Conservation (phyloP, 176 grass and related monocot species). For the Cymbopogon citratus region DNA sequence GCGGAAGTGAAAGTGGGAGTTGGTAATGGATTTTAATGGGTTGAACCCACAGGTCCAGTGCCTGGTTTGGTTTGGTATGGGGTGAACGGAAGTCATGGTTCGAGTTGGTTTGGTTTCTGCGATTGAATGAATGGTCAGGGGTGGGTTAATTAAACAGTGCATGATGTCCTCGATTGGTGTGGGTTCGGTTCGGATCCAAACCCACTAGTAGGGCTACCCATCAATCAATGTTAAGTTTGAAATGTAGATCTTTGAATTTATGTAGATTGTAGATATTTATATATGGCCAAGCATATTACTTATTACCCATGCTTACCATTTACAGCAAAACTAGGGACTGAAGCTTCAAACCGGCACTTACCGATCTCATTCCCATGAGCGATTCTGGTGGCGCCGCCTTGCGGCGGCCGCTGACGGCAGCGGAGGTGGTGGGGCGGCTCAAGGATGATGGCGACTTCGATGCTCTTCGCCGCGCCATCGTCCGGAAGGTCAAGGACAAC, state of each 20-base stretch:
- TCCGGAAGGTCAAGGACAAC: conserved; percentile 64
- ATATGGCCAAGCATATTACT: neutral
- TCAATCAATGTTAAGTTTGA: neutral
- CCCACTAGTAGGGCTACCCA: no score
- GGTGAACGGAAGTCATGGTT: no score
- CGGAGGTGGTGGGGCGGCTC: conserved; percentile 53
- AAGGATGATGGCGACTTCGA: conserved; percentile 80
- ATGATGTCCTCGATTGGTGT: no score
- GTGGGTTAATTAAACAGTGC: no score
- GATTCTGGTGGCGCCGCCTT: neutral
- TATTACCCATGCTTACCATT: neutral
- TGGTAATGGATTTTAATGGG: no score
- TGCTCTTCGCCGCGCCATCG: conserved; percentile 47
- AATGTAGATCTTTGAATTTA: neutral
- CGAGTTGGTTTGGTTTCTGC: no score
- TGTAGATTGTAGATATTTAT: neutral
- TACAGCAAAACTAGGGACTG: conserved; percentile 1
- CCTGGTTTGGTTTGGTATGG: no score
- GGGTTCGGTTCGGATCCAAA: no score
- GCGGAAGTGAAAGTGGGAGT: no score
- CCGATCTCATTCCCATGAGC: neutral
- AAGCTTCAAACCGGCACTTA: neutral
- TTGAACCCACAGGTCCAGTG: no score
- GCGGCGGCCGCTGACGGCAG: conserved; percentile 24
- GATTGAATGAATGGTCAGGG: no score